Base-by-base conservation (phyloP, 345 rosid species). In the Eucalyptus melliodora region DNA sequence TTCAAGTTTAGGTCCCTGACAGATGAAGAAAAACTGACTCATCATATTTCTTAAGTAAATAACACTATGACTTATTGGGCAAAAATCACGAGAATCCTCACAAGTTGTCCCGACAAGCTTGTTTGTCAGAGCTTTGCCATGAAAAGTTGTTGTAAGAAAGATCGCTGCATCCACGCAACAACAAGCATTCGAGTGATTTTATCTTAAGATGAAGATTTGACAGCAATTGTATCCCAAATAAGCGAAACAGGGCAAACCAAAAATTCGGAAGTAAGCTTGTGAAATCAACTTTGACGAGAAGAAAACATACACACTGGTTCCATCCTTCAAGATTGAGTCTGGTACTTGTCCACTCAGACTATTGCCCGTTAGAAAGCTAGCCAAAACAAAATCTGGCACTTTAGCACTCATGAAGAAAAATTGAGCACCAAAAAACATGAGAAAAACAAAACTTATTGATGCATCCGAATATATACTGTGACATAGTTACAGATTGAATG, bases 91-190 rank as follows among this genome's bases (percentile, higher is more conserved):
- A 40, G 47, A 77, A 77, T 40, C 47, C 88, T 89, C 86, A 95
- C 97, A 87, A 42, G 92, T 91, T 94, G 89, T 93, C 93, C 88
- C n/a, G 90, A 92, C 98, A 96, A 92, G 93, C 91, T 88, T 90
- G 90, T 59, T 91, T 89, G 59, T 90, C 94, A 60, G 95, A 90
- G 59, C 91, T 91, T 92, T 94, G 95, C 92, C 90, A 89, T 40
- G 92, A 87, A 89, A 96, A 95, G 90, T 96, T 94, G 89, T 96
- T 96, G 91, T 95, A 96, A 14, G 99, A 95, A 88, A 96, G 95
- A 93, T 96, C 98, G 50, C 99, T 96, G 95, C 91, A 93, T 60
- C n/a, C 87, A 85, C 60, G 21, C 51, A 89, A 85, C 42, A 86
- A 16, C 83, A 86, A 37, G 16, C 24, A 62, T 82, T 9, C 24